Percentiles rank a stretch among this genome's conserved stretches.
Conservation (phyloP, 2,329 filamentous ascomycete species). For the Trichoderma sp. region DNA sequence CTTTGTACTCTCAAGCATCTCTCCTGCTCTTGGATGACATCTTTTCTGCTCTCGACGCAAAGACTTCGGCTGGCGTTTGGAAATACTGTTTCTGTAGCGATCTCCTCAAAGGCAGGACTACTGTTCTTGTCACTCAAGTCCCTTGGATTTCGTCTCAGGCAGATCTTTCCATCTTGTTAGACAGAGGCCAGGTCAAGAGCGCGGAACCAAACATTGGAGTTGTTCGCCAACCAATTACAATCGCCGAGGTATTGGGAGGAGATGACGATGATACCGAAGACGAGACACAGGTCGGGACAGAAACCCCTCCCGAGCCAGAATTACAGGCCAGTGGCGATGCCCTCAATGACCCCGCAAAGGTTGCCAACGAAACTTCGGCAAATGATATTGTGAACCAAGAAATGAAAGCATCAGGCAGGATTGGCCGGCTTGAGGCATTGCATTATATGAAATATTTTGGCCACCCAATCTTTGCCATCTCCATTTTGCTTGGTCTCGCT, state of each 20-base stretch:
- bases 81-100: constrained; percentile 61
- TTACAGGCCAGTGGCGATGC: constrained; percentile 38
- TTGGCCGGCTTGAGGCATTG: constrained; percentile 49
- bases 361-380: constrained; percentile 42
- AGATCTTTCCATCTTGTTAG: constrained; percentile 52
- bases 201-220: constrained; percentile 52
- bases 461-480: constrained; percentile 47
- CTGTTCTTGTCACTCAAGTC: constrained; percentile 61
- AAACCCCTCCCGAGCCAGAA: constrained; percentile 36
- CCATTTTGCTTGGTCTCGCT: constrained; percentile 47
- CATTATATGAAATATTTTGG: constrained; percentile 58
- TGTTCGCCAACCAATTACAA: constrained; percentile 49
- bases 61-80: constrained; percentile 61
- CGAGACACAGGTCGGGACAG: constrained; percentile 35
- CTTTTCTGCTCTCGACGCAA: constrained; percentile 62
- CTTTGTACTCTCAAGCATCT: constrained; percentile 60
- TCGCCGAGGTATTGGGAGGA: constrained; percentile 45
- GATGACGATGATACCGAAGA: constrained; percentile 38
- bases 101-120: constrained; percentile 57
- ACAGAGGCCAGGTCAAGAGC: constrained; percentile 49
- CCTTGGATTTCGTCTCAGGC: constrained; percentile 58
- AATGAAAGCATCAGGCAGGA: constrained; percentile 51
- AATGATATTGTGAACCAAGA: constrained; percentile 54
- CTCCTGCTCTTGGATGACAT: constrained; percentile 62
- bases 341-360: constrained; percentile 41